phyloP scores from a whole-genome alignment of 352 stramenopile species.

The Peronospora farinosa region DNA sequence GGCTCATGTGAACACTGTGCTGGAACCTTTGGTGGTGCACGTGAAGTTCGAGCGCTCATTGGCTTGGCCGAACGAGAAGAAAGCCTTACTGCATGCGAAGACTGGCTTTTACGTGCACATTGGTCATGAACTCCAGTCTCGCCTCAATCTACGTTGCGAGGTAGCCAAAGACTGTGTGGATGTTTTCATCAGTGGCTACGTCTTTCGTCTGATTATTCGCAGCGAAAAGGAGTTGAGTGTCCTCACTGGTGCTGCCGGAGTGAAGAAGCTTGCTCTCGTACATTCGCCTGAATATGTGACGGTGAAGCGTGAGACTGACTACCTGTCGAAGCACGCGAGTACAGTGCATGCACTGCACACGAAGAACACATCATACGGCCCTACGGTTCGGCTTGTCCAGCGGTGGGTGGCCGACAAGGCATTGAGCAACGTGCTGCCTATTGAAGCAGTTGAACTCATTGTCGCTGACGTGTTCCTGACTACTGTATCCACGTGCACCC shows the following conservation, averaged over 20 bases:
- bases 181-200: constrained; percentile 75
- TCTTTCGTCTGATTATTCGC: constrained; percentile 77
- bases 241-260: constrained; percentile 46
- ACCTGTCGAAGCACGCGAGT: constrained; percentile 59
- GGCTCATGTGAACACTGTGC: constrained; percentile 60
- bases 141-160: constrained; percentile 56
- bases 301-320: constrained; percentile 56
- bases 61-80: constrained; percentile 79
- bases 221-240: constrained; percentile 71
- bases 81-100: constrained; percentile 76
- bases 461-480: constrained; percentile 71
- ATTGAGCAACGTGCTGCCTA: constrained; percentile 54
- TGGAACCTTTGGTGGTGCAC: constrained; percentile 67
- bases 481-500: constrained; percentile 37
- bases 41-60: constrained; percentile 82
- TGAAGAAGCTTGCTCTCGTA: constrained; percentile 54
- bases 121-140: constrained; percentile 67
- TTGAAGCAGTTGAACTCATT: constrained; percentile 75
- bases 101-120: constrained; percentile 88
- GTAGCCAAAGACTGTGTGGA: constrained; percentile 72
- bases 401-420: constrained; percentile 79
- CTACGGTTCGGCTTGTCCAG: constrained; percentile 73
- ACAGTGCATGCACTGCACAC: constrained; percentile 70
- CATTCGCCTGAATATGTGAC: constrained; percentile 57
- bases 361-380: constrained; percentile 71